phyloP scores from a whole-genome alignment of 192 early-diverging fungal species.

The Coemansia pectinata region DNA sequence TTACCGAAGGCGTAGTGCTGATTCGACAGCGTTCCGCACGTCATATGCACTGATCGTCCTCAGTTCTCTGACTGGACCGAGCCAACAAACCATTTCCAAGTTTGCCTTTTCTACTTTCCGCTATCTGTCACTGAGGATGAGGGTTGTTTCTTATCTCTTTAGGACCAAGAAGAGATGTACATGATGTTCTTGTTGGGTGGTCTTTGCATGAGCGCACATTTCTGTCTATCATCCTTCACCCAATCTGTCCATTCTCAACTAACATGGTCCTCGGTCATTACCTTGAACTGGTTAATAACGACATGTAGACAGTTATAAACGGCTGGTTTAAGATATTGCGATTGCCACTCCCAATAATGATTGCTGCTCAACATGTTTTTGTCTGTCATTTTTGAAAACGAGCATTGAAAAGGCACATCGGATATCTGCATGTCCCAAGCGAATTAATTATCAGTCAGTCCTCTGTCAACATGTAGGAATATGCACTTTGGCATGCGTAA shows the following conservation, averaged over 20 bases:
- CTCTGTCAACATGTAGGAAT: background rate
- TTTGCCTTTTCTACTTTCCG: background rate
- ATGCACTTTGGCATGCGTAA: background rate
- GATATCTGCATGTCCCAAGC: background rate
- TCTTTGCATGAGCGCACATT: background rate
- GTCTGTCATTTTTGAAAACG: background rate
- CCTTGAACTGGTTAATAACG: background rate
- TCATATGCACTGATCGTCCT: background rate
- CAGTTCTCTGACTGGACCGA: background rate
- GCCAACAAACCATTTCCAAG: background rate
- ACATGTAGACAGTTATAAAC: background rate
- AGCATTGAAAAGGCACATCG: background rate
- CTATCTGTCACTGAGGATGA: background rate
- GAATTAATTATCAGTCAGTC: background rate
- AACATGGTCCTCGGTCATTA: background rate
- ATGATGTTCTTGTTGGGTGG: background rate
- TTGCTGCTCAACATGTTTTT: background rate
- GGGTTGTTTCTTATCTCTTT: background rate
- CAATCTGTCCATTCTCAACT: background rate
- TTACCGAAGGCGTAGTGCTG: background rate
- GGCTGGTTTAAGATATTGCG: background rate
- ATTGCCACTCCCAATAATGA: background rate
- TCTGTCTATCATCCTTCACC: background rate
- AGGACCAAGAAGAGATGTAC: background rate
- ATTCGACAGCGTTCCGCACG: background rate